Evolutionary conservation across 2,329 filamentous ascomycete species (phyloP).

Genomic region (Fusarium ramigenum): DNA sequence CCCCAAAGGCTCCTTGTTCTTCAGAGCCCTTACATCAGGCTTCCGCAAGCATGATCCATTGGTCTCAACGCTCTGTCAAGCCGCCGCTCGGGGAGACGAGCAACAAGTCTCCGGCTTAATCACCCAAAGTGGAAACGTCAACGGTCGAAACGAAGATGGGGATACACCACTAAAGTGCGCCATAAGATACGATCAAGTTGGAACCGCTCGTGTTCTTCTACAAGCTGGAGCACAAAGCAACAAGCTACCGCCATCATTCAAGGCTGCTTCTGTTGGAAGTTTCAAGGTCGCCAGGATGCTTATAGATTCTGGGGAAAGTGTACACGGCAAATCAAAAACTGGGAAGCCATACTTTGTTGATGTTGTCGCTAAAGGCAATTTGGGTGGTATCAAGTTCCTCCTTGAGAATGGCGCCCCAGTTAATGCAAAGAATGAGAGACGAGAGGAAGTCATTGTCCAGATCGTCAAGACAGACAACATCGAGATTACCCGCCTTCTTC

Average conservation of each 20-base stretch:
- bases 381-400: neutral
- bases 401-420: neutral
- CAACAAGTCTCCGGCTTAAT: neutral
- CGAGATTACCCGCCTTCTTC: neutral
- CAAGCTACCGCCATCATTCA: neutral
- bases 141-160: conserved; percentile 7
- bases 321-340: neutral
- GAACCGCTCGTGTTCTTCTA: neutral
- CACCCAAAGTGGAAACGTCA: neutral
- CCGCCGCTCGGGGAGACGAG: neutral
- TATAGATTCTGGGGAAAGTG: neutral
- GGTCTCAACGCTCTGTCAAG: neutral
- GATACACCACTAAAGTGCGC: conserved; percentile 2
- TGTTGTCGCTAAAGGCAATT: neutral
- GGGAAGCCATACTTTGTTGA: neutral
- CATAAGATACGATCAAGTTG: neutral
- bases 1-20: neutral
- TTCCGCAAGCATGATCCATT: conserved; percentile 7
- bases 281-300: neutral
- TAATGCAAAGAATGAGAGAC: neutral
- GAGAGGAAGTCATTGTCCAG: neutral
- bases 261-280: neutral
- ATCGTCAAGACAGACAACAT: neutral
- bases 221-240: neutral
- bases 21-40: neutral